Base-by-base conservation (phyloP, 2,329 filamentous ascomycete genomes). In the Neofusicoccum sp. region DNA sequence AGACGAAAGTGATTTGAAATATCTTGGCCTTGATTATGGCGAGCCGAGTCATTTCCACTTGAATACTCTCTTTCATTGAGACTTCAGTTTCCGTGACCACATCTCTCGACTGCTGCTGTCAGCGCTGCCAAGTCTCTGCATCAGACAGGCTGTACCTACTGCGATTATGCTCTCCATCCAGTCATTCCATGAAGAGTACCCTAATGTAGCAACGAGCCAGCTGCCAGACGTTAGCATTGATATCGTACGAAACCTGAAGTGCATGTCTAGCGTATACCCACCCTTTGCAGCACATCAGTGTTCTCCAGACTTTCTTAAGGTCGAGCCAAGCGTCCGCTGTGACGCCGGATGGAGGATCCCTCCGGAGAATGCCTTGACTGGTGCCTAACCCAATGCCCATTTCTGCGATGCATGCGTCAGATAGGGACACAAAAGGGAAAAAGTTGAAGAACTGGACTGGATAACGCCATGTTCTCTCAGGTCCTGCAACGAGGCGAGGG, bases 21-120 rank as follows among this genome's bases (percentile, higher is more conserved):
- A 67, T 64, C 14, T 59, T 60, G 7, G 63, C 63, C 34, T 68
- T 67, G 40, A 68, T 66, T 31, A 66, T 61, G 28, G 66, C 64
- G 4, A 68, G 58, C 38, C 65, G 65, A 12, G 65, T 59, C 24
- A 64, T 62, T 59, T 68, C 62, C 12, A 45, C 58, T 28, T 66
- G 63, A 4, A 68, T 60, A 26, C 60, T 63, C 9, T 64, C 31
- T 40, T 63, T 54, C 7, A 61, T 54, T 5, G 44, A 31, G 30
- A 45, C 16, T n/a, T 58, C 53, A 12, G n/a, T 3, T 28, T 11
- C 40, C 4, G 30, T 20, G 14, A 28, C n/a, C 2, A 12, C 8
- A 12, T 33, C 14, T 40, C 24, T 38, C 26, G 56, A 30, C 56
- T 51, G 44, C 8, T 33, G 33, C 40, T 26, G 44, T 33, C 3